phyloP scores from a whole-genome alignment of 2,329 filamentous ascomycete species.

The Cladophialophora bantiana region DNA sequence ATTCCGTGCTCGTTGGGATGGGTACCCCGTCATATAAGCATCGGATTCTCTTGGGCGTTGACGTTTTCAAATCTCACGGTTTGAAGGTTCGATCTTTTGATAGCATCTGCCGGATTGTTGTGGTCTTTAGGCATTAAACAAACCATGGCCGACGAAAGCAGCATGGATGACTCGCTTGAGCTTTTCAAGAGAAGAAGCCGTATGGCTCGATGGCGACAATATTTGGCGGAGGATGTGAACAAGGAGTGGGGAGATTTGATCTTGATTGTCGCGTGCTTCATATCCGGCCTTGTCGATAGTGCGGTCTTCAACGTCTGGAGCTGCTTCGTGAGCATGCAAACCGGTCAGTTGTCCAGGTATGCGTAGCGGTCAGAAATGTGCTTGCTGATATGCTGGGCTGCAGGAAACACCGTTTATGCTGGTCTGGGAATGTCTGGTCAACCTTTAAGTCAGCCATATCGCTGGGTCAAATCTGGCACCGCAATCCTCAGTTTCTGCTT shows the following conservation, averaged over 20 bases:
- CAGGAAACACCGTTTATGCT: constrained; percentile 54
- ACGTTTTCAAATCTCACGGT: not conserved
- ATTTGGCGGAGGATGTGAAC: constrained; percentile 28
- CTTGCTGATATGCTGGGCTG: not conserved
- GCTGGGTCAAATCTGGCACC: constrained; percentile 53
- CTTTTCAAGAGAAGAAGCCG: constrained; percentile 20
- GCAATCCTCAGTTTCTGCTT: constrained; percentile 47
- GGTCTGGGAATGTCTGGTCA: constrained; percentile 50
- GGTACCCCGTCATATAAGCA: constrained; percentile 8
- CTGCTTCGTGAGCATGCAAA: constrained; percentile 57
- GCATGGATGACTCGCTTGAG: constrained; percentile 25
- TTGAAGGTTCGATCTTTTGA: not conserved
- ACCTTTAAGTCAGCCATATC: constrained; percentile 46
- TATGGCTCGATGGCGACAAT: constrained; percentile 21
- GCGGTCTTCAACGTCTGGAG: constrained; percentile 55
- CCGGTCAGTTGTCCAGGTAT: constrained; percentile 44
- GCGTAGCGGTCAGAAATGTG: not conserved
- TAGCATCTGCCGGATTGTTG: no score
- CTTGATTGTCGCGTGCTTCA: constrained; percentile 45
- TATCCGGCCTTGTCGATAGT: constrained; percentile 54
- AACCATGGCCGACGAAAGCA: constrained; percentile 17
- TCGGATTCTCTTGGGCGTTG: constrained; percentile 1
- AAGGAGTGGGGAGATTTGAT: constrained; percentile 31
- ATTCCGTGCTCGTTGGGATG: not conserved
- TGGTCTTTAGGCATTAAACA: not conserved